Conservation (phyloP, 1,284 basidiomycete genomes). For the Cryptococcus sp. region DNA sequence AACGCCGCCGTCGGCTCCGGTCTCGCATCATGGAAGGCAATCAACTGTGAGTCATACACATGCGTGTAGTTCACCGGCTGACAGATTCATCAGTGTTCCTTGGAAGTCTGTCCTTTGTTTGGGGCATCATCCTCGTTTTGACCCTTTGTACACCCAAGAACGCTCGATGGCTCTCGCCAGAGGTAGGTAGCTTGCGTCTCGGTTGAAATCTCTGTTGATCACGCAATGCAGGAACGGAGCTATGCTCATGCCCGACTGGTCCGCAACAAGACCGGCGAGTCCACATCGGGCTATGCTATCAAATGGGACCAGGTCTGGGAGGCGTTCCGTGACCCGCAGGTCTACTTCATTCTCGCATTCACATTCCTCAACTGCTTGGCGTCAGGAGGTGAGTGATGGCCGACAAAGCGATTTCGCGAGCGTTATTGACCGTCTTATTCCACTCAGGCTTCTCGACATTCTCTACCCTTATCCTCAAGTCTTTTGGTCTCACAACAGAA, state of each 20-base stretch:
- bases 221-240: conserved; percentile 4
- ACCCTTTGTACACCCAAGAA: conserved; percentile 15
- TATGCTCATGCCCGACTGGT: conserved; percentile 21
- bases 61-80: neutral
- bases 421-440: neutral
- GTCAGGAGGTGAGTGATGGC: conserved; percentile 16
- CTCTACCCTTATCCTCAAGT: conserved; percentile 20
- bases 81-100: conserved; percentile 19
- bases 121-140: conserved; percentile 16
- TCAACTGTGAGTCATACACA: conserved; percentile 14
- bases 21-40: conserved; percentile 17
- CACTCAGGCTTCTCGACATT: conserved; percentile 20
- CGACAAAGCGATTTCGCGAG: neutral
- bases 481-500: conserved; percentile 16
- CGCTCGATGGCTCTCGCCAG: conserved; percentile 15
- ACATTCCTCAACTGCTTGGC: conserved; percentile 11
- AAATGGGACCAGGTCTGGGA: conserved; percentile 21
- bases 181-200: conserved; percentile 5
- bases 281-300: conserved; percentile 19
- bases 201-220: neutral
- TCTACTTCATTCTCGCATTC: conserved; percentile 16
- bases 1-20: conserved; percentile 12
- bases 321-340: conserved; percentile 15
- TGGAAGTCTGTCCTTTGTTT: conserved; percentile 18
- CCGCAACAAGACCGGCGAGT: conserved; percentile 21